Evolutionary conservation across 202 grass and related monocot genomes (phyloP).

Genomic region (Carex sylvatica): DNA sequence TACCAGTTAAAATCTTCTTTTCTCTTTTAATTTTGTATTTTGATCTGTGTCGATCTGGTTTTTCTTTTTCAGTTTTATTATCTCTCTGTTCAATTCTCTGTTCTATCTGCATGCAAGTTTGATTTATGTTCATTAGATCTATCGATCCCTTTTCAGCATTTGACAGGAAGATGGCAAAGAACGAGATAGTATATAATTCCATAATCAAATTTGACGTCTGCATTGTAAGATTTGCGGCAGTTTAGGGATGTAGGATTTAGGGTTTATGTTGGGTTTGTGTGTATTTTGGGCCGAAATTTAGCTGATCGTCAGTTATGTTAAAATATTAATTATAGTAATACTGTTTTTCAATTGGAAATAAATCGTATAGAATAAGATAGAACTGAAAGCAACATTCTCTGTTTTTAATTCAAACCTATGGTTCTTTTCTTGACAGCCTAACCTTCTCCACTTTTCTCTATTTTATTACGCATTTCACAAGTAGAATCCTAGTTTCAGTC

Average conservation of each 20-base stretch:
- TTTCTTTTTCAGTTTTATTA: not conserved
- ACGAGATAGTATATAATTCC: not conserved
- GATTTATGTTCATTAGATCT: not conserved
- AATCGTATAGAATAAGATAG: constrained; percentile 3
- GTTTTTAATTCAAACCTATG: not conserved
- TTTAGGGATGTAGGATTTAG: not conserved
- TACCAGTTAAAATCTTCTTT: not conserved
- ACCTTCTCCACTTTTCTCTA: constrained; percentile 1
- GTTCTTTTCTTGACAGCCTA: not conserved
- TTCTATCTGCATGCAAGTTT: not conserved
- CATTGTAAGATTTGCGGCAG: not conserved
- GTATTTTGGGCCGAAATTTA: not conserved
- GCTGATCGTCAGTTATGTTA: not conserved
- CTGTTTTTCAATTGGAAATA: not conserved
- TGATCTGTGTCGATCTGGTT: not conserved
- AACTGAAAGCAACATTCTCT: not conserved
- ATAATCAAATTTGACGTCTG: not conserved
- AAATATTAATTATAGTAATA: not conserved
- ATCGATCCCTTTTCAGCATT: not conserved
- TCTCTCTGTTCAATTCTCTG: not conserved
- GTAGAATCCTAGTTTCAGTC: not conserved
- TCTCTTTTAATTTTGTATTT: not conserved
- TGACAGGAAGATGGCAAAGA: not conserved
- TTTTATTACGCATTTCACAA: not conserved
- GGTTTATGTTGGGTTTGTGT: constrained; percentile 5